Base-by-base conservation (phyloP, 2,329 filamentous ascomycete genomes). In the Alternaria dauci region DNA sequence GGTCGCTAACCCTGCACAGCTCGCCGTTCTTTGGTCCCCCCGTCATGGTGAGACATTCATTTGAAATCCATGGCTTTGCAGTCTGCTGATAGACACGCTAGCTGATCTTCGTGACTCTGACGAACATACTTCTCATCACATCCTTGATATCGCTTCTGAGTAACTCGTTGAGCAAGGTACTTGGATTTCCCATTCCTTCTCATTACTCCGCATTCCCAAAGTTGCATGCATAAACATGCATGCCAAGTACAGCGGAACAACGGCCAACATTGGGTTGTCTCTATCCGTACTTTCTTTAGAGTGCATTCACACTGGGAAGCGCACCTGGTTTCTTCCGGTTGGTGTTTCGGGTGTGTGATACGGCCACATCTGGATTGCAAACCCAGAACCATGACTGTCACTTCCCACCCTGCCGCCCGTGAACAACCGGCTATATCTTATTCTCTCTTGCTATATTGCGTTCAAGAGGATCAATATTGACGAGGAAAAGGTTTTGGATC, bases 121-220 rank as follows among this genome's bases (percentile, higher is more conserved):
- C 90, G 43, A 91, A 91, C 59, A 92, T 94, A 69, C 82, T 95
- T 8, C 84, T 95, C 32, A 90, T 92, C 79, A 92, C 91, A 51
- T 91, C 89, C 20, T 81, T 94, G 65, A 93, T 92, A 38, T 90
- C 89, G 83, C 88, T 93, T 81, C 83, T 94, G 59, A 91, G 88
- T 71, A 93, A 92, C 80, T 91, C 88, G 74, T 89, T 93, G 57
- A 83, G 81, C 69, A 86, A 84, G 81, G 85, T 83, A 80, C 76
- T 80, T 71, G 20, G 18, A 32, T 58, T 50, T 62, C 66, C 55
- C 47, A 59, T 70, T 71, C 65, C 71, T 62, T 68, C 41, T 62
- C 56, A 55, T 41, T 61, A 54, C 54, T 61, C 55, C 34, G 20
- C 55, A 58, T 55, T 46, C 43, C 14, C 46, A 42, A 52, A 41